Evolutionary conservation across 805 yeast species (phyloP), one percentile per base, ranked within the genome.

Genomic region (Schwanniomyces yamadae): DNA sequence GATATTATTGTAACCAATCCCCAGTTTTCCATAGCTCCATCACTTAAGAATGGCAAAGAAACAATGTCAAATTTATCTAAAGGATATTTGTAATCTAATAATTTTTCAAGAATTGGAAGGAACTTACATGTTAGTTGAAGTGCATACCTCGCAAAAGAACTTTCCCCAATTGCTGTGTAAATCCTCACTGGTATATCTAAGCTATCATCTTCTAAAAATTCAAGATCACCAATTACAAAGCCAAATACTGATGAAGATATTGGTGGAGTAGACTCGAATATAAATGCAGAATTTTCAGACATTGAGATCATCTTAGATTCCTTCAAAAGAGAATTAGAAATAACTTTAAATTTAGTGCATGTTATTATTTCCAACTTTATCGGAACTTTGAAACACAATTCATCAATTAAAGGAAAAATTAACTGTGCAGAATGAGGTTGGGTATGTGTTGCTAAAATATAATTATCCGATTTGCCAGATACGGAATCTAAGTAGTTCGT

Each of bases 21-120:
- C 76, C 83, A 80, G 54, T 84, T 84, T 54, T 85, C 95, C 80
- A 83, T 84, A 2, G 86, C 95, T 40, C 85, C 84, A 53, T 84
- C 91, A 19, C 78, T 70, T 37, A 85, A 63, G 47, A 79, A 82
- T 7, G 93, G 93, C 6, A 85, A 55, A 1, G 84, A 75, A 4
- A 80, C 75, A 31, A 85, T 59, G 51, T 84, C 93, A 17, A 85
- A 57, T 46, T 85, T 84, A 2, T 68, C 60, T 39, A 82, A 58
- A 1, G 91, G 91, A 49, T 70, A 83, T 1, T 50, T 45, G 9
- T 48, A 48, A 1, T 68, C 64, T 33, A 82, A 71, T 21, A 68
- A 62, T 0, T 54, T 31, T 33, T 69, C 77, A 27, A 82, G 41
- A 4, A 63, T 42, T 4, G 82, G 82, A 12, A 84, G 52, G 21